Conservation (phyloP, 768 basidiomycete genomes). For the Hygrocybe coccinea region DNA sequence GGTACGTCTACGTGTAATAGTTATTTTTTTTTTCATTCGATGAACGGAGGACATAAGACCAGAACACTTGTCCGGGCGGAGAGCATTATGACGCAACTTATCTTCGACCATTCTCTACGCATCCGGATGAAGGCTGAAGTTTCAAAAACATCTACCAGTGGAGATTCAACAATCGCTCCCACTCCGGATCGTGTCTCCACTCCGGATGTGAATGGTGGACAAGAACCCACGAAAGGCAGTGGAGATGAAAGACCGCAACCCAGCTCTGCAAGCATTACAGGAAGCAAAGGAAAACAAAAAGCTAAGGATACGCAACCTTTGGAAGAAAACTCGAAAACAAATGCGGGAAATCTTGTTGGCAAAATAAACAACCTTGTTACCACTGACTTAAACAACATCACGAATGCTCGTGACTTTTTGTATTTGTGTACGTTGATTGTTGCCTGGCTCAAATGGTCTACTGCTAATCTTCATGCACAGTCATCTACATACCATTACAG, state of each 20-base stretch:
- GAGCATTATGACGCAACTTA: constrained; percentile 37
- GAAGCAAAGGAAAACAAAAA: neutral
- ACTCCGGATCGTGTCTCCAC: too few species aligned
- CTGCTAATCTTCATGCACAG: constrained; percentile 13
- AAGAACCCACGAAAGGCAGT: too few species aligned
- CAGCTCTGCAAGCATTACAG: neutral
- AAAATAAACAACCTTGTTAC: constrained; percentile 76
- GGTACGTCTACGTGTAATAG: too few species aligned
- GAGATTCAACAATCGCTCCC: neutral
- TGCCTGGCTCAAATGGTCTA: neutral
- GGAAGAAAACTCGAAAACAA: neutral
- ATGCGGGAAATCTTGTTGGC: constrained; percentile 54
- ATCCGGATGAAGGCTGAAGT: constrained; percentile 54
- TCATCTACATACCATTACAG: constrained; percentile 40
- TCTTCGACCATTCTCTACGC: constrained; percentile 48
- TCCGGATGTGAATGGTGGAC: too few species aligned
- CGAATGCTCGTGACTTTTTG: constrained; percentile 34
- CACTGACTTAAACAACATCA: constrained; percentile 48
- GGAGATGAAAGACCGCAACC: neutral
- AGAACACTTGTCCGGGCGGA: constrained; percentile 44
- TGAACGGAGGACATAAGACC: constrained; percentile 52
- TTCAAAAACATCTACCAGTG: neutral
- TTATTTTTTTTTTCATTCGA: too few species aligned
- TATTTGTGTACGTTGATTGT: constrained; percentile 16
- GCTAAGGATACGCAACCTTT: neutral